phyloP scores from a whole-genome alignment of 208 protist genomes.

The Strigomonas culicis region DNA sequence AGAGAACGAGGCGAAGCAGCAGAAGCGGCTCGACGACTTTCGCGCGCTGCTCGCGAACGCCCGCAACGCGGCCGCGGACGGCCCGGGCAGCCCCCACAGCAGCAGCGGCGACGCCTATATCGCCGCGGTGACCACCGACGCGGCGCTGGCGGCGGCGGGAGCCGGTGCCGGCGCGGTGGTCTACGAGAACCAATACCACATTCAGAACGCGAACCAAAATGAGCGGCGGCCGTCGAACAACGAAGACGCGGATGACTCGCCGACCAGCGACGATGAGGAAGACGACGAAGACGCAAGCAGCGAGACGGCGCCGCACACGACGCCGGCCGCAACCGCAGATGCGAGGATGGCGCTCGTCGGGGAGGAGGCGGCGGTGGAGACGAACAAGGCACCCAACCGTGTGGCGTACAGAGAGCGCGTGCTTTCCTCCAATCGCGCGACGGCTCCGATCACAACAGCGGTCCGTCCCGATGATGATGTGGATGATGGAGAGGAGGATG shows the following conservation, averaged over 20 bases:
- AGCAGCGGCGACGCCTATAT: neutral
- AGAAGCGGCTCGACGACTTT: conserved; percentile 70
- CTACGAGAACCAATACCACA: too few species aligned
- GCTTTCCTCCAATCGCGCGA: neutral
- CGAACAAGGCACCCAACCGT: too few species aligned
- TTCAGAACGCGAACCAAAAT: too few species aligned
- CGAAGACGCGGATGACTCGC: neutral
- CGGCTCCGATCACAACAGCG: neutral
- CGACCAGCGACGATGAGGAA: neutral
- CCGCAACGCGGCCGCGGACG: neutral
- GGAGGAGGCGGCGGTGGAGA: too few species aligned
- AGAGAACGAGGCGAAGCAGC: conserved; percentile 45
- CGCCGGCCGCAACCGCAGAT: too few species aligned
- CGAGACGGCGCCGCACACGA: too few species aligned
- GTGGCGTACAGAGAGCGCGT: neutral
- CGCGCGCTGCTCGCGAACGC: conserved; percentile 36
- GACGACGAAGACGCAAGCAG: neutral
- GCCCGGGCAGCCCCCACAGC: neutral
- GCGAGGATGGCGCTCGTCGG: too few species aligned
- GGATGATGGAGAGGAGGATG: neutral
- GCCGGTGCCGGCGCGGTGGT: neutral
- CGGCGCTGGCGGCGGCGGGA: neutral
- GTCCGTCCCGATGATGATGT: neutral
- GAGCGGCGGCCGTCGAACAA: neutral
- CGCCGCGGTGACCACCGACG: neutral